Conservation (phyloP, 2,329 filamentous ascomycete genomes). For the Anisogramma anomala region DNA sequence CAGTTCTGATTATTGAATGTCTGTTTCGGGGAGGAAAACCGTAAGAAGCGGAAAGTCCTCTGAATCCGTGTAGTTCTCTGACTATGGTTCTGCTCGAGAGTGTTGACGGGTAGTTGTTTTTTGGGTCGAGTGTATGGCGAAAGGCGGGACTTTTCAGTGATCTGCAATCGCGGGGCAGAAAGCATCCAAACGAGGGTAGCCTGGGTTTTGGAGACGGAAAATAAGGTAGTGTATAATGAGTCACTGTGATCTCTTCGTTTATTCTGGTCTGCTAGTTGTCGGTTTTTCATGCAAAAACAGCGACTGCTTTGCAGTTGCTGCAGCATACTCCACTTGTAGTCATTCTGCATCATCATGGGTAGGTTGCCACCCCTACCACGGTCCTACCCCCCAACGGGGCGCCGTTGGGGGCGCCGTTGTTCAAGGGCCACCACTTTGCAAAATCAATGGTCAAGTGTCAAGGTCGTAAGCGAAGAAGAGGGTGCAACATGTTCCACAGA, state of each 20-base stretch:
- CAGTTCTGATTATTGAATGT: background rate
- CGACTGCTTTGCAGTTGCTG: background rate
- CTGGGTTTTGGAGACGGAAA: background rate
- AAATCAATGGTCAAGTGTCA: too few species aligned
- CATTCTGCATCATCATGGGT: conserved; percentile 12
- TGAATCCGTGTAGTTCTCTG: conserved; percentile 6
- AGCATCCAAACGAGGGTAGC: too few species aligned
- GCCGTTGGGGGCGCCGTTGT: too few species aligned
- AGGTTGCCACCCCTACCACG: background rate
- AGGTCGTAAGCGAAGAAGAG: too few species aligned
- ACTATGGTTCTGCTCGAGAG: background rate
- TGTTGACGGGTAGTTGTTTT: conserved; percentile 12
- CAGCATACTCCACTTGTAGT: conserved; percentile 10
- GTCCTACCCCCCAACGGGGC: too few species aligned
- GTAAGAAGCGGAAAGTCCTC: background rate
- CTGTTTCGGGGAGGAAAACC: background rate
- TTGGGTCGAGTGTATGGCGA: conserved; percentile 12
- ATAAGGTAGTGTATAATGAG: background rate
- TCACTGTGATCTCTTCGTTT: background rate
- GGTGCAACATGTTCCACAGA: too few species aligned
- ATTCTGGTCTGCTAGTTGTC: too few species aligned
- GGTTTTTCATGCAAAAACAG: too few species aligned
- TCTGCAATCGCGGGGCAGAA: conserved; percentile 13
- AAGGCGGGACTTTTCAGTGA: conserved; percentile 9
- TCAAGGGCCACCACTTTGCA: too few species aligned